Evolutionary conservation across 495 filamentous ascomycete species (phyloP), one percentile per base, ranked within the genome.

Genomic region (Neurospora tetrasperma): DNA sequence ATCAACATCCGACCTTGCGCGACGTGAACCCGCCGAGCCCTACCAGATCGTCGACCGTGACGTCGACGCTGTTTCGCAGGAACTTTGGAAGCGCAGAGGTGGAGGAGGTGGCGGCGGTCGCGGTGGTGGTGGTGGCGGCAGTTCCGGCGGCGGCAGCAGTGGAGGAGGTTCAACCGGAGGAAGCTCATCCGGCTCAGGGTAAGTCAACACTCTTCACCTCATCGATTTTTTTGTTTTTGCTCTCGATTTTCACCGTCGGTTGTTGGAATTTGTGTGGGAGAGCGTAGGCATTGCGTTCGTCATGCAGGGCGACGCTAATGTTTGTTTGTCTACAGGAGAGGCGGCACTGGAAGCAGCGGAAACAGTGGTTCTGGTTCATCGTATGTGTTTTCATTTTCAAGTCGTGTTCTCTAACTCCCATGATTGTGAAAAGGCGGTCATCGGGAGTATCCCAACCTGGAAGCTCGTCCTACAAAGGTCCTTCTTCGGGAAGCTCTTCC

Each of bases 81-180:
- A 87, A 2, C 77, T 89, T 74, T 86, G 84, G 83, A 90, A 89
- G 82, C 83, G 88, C 42, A 86, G 86, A 74, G 88, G 86, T 42
- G 86, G 86, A 66, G 86, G 86, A 14, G 85, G 86, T 31, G 79
- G 83, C 27, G 84, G 85, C 31, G 84, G 86, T 72, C 81, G 85
- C 73, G 85, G 86, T 11, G 83, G 84, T 46, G 86, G 84, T 38
- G 81, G 35, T 38, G 35, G 35, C 5, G 35, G 35, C 1, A 83
- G 83, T 39, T 54, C 69, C 14, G 38, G 38, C 7, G 35, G 35
- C 23, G 23, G 23, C 23, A 23, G 23, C 23, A 23, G 23, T 23
- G 23, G 23, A 23, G 23, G 23, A 23, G 23, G 23, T 23, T 23
- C 23, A 23, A 23, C 23, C 23, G 23, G 23, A 23, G 23, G 23